Conservation (phyloP, 1,139 yeast genomes). For the Geotrichum restrictum region DNA sequence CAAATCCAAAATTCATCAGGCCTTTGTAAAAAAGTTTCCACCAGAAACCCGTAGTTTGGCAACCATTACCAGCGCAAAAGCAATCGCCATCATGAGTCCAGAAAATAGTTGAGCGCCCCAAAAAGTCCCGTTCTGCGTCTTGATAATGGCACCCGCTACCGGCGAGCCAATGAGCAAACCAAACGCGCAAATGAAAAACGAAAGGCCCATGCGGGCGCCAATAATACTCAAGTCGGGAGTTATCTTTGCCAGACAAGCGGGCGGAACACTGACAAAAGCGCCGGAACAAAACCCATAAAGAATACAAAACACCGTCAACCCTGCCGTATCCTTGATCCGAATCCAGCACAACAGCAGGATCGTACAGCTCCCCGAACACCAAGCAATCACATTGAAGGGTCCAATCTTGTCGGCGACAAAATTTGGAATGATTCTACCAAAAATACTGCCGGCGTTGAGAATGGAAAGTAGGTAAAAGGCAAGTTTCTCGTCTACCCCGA, state of each 20-base stretch:
- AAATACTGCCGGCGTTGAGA: conserved; percentile 48
- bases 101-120: conserved; percentile 13
- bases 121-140: conserved; percentile 19
- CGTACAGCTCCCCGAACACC: conserved; percentile 29
- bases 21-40: conserved; percentile 7
- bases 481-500: conserved; percentile 27
- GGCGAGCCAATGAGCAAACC: conserved; percentile 54
- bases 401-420: conserved; percentile 47
- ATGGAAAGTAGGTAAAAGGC: conserved; percentile 44
- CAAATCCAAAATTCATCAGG: background rate
- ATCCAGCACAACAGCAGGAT: conserved; percentile 40
- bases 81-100: conserved; percentile 6
- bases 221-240: conserved; percentile 45
- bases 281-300: conserved; percentile 52
- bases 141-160: conserved; percentile 48
- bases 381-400: conserved; percentile 43
- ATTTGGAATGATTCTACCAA: conserved; percentile 53
- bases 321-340: conserved; percentile 45
- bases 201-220: conserved; percentile 55
- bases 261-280: conserved; percentile 45
- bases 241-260: conserved; percentile 47
- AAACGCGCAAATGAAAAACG: conserved; percentile 52
- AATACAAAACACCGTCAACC: conserved; percentile 40
- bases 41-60: conserved; percentile 7
- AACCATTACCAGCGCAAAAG: background rate